These are phyloP conservation scores for Tulasnella sp. DNA, from an alignment of 768 basidiomycete genomes.

Conservation along the genomic window DNA sequence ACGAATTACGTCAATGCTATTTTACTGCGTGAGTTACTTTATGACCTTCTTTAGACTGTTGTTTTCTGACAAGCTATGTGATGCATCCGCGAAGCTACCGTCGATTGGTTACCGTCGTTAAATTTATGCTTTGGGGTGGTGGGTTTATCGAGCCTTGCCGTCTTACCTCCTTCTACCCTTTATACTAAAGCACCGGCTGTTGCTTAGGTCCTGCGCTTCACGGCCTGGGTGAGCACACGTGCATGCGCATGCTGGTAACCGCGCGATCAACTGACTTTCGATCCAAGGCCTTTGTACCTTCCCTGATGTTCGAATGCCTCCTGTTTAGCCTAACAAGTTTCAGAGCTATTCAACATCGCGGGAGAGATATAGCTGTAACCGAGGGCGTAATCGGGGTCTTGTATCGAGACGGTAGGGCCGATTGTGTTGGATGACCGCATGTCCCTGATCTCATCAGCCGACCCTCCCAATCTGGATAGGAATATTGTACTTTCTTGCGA, in stretches of 20 bases:
- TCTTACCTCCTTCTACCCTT: too few species aligned
- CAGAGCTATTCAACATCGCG: conserved; percentile 5
- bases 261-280: background rate
- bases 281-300: background rate
- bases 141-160: background rate
- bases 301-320: conserved; percentile 4
- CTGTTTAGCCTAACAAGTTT: conserved; percentile 2
- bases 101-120: background rate
- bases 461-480: background rate
- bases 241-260: background rate
- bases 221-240: background rate
- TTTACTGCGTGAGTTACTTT: background rate
- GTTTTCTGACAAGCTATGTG: too few species aligned
- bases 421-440: background rate
- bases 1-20: background rate
- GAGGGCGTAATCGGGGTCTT: background rate
- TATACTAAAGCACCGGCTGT: background rate
- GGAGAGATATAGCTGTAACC: background rate
- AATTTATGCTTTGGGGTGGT: conserved; percentile 3
- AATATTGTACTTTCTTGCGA: conserved; percentile 10
- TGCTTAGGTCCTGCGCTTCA: background rate
- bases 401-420: conserved; percentile 11
- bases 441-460: too few species aligned
- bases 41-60: too few species aligned
- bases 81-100: background rate